Evolutionary conservation across 2,329 filamentous ascomycete genomes (phyloP), one percentile per base, ranked within the genome.

Genomic region (Endothia cerciana): DNA sequence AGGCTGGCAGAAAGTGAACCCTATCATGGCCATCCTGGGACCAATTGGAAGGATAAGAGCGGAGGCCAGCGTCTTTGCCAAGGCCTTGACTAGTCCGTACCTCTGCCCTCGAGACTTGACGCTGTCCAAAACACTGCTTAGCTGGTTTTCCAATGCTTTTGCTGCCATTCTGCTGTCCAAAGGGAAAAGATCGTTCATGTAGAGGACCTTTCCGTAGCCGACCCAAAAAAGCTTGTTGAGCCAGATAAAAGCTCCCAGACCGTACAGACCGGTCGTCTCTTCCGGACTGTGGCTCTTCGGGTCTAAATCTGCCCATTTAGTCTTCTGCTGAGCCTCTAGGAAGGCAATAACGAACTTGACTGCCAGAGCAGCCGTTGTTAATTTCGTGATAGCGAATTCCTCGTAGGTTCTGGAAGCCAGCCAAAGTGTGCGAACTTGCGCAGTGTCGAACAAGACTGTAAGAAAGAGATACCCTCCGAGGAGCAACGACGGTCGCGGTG

Each of bases 371-470:
- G 69, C 60, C 5, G 70, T 70, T 13, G 66, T 68, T 15, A 72
- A 43, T 36, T 60, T 62, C 4, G 65, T 62, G 19, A 70, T 70
- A 1, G 62, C 57, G 22, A 69, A 13, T 40, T 72, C 71, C 2
- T 66, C 56, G 25, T 60, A 64, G 13, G 62, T 61, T 4, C 55
- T 40, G 4, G 66, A 57, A 4, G 64, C 45, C 0, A 84, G 73
- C 75, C 79, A 84, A 2, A 80, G 67, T 0, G 82, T 83, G 10
- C 83, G 74, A 0, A 74, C 72, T 65, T 80, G 79, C 0, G 76
- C 76, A 2, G 77, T 70, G 45, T 85, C 83, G 30, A 84, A 75
- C 1, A 85, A 69, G 0, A 81, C 68, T 1, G 79, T 80, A 3
- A 83, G 45, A 11, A 79, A 68, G 3, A 85, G 67, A 60, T 80